Conservation (phyloP, 1,284 basidiomycete species). For the Lentinula novae-zelandiae region DNA sequence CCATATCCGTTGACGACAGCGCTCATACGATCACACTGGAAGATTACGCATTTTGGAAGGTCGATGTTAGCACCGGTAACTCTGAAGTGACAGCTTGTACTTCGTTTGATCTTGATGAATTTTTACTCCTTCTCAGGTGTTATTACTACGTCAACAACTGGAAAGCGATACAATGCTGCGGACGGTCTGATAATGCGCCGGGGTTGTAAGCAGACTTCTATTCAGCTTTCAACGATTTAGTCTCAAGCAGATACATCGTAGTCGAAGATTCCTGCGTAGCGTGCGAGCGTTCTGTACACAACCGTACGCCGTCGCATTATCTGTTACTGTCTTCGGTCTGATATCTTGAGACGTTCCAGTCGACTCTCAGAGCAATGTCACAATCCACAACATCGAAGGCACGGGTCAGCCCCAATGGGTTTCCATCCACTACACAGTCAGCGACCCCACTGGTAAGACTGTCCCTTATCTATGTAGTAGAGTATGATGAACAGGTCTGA, state of each 20-base stretch:
- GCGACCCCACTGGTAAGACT: not conserved
- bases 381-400: conserved; percentile 24
- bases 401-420: conserved; percentile 29
- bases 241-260: not conserved
- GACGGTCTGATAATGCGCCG: conserved; percentile 20
- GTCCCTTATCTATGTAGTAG: not conserved
- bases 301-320: not conserved
- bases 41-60: conserved; percentile 27
- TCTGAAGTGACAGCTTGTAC: too few relatives aligned
- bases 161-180: conserved; percentile 25
- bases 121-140: not conserved
- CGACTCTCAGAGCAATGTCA: conserved; percentile 18
- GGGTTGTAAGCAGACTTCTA: conserved; percentile 12
- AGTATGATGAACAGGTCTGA: too few relatives aligned
- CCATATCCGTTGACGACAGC: conserved; percentile 23
- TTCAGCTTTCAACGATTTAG: not conserved
- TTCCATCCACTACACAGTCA: conserved; percentile 24
- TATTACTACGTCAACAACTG: conserved; percentile 18
- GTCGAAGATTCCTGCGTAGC: conserved; percentile 2
- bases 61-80: conserved; percentile 24
- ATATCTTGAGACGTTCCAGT: not conserved
- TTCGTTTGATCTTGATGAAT: not conserved
- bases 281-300: not conserved
- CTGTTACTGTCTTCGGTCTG: not conserved
- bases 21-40: conserved; percentile 23